Conservation (phyloP, 495 filamentous ascomycete species). For the Cercophora newfieldiana region DNA sequence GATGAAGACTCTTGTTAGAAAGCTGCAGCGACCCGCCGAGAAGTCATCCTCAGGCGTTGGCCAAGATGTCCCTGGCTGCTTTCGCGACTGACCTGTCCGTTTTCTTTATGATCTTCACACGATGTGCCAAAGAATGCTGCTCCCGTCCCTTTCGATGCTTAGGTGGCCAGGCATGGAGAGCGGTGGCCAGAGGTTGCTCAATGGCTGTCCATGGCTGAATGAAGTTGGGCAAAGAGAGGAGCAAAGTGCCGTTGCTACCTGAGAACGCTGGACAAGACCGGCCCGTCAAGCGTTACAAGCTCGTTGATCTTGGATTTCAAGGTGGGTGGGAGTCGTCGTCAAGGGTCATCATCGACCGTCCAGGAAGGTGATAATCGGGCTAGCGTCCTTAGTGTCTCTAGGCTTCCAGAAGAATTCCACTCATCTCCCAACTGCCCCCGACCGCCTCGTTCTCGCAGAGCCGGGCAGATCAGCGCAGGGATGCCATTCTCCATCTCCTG, state of each 20-base stretch:
- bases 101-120: too few relatives aligned
- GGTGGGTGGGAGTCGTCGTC: background rate
- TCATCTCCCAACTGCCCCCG: background rate
- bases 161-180: too few relatives aligned
- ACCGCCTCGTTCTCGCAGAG: background rate
- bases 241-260: slow-evolving; percentile 1
- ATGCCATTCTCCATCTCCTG: background rate
- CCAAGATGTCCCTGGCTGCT: too few relatives aligned
- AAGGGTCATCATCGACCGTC: background rate
- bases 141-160: background rate
- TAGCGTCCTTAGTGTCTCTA: background rate
- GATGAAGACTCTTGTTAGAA: too few relatives aligned
- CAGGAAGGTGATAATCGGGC: background rate
- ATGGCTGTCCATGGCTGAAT: background rate
- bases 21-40: too few relatives aligned
- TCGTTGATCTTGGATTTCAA: background rate
- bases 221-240: background rate
- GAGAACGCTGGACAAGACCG: background rate
- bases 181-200: background rate
- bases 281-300: background rate
- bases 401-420: slow-evolving; percentile 30
- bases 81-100: too few relatives aligned
- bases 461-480: slow-evolving; percentile 4
- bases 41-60: too few relatives aligned
- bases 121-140: too few relatives aligned